A percentile compares a stretch with the other conserved stretches of the same genome.
Conservation (phyloP, 129 eudicot genomes). For the Chrysanthemum makinoi region DNA sequence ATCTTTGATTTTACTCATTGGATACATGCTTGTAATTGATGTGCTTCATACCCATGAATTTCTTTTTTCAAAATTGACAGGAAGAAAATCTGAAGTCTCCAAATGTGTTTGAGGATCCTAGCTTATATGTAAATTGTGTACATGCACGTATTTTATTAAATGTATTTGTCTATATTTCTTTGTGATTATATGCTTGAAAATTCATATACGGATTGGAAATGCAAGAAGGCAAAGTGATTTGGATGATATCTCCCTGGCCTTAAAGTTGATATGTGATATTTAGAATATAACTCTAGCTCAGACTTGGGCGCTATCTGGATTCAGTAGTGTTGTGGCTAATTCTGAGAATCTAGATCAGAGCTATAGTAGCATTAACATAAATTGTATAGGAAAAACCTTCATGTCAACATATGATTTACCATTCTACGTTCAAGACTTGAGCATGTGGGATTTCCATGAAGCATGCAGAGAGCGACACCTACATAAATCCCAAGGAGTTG, state of each 20-base stretch:
- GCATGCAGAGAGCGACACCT: background rate
- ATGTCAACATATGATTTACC: slow-evolving; percentile 1
- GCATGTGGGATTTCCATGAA: background rate
- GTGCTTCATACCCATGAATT: background rate
- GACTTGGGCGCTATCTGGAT: slow-evolving; percentile 7
- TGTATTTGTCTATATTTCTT: background rate
- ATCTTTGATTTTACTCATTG: background rate
- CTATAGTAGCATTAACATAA: slow-evolving; percentile 4
- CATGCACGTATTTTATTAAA: background rate
- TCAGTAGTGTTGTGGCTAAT: background rate
- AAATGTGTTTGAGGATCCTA: background rate
- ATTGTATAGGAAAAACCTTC: slow-evolving; percentile 1
- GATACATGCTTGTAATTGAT: background rate
- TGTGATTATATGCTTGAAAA: background rate
- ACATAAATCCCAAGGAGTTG: slow-evolving; percentile 1
- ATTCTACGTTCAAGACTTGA: slow-evolving; percentile 1
- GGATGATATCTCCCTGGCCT: background rate
- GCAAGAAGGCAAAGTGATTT: background rate
- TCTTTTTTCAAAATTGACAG: background rate
- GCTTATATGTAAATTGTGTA: background rate
- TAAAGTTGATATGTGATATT: background rate
- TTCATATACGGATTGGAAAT: background rate
- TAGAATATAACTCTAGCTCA: too few relatives aligned
- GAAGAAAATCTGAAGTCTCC: too few relatives aligned
- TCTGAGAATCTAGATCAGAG: background rate